A percentile compares a stretch with the other conserved stretches of the same genome.
phyloP scores from a whole-genome alignment of 1,284 basidiomycete genomes.

The Boletellus dicymbophilus region DNA sequence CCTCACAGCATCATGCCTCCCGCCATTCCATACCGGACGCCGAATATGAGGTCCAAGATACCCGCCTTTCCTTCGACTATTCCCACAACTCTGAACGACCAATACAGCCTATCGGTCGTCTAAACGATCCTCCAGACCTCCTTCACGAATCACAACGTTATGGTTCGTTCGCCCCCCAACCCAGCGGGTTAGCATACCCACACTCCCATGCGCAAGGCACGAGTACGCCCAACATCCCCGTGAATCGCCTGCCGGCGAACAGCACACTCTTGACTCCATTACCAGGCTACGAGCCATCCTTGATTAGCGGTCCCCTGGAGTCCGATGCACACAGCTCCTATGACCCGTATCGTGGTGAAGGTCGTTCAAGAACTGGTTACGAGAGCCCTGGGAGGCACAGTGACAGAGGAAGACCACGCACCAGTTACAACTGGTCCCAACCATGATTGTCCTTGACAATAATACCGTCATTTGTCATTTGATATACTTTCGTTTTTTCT shows the following conservation, averaged over 20 bases:
- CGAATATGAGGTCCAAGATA: slow-evolving; percentile 19
- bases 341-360: slow-evolving; percentile 15
- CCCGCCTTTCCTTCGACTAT: slow-evolving; percentile 18
- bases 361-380: slow-evolving; percentile 23
- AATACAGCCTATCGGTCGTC: slow-evolving; percentile 3
- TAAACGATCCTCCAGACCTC: slow-evolving; percentile 22
- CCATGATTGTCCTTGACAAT: slow-evolving; percentile 7
- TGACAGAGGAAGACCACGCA: slow-evolving; percentile 26
- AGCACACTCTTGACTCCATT: slow-evolving; percentile 54
- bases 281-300: slow-evolving; percentile 41
- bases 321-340: slow-evolving; percentile 23
- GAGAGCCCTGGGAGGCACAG: slow-evolving; percentile 20
- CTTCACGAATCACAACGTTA: slow-evolving; percentile 31
- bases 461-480: background rate
- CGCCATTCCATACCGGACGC: slow-evolving; percentile 19
- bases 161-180: slow-evolving; percentile 21
- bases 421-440: slow-evolving; percentile 16
- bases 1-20: slow-evolving; percentile 22
- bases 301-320: slow-evolving; percentile 11
- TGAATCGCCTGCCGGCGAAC: slow-evolving; percentile 41
- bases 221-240: slow-evolving; percentile 14
- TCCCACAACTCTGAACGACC: slow-evolving; percentile 20
- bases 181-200: slow-evolving; percentile 14
- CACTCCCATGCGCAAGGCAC: slow-evolving; percentile 13
- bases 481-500: background rate